These are phyloP conservation scores for Coniochaeta prunicola DNA, from an alignment of 2,329 filamentous ascomycete genomes.

Conservation along the genomic window DNA sequence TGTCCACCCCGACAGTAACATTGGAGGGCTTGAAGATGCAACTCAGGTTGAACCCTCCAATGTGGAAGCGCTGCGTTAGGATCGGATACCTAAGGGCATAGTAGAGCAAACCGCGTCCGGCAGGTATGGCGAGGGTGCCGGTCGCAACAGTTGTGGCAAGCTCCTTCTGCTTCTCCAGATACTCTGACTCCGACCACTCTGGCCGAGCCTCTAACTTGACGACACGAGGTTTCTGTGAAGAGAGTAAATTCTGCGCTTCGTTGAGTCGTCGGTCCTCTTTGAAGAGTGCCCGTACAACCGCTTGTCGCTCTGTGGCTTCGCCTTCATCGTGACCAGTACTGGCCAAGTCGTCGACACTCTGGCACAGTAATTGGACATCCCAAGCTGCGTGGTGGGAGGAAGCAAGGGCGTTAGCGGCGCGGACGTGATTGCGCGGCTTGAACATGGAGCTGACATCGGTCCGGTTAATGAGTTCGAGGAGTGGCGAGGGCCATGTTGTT, in stretches of 20 bases:
- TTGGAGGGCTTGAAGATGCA: conserved; percentile 90
- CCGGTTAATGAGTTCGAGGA: conserved; percentile 71
- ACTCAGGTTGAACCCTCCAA: conserved; percentile 84
- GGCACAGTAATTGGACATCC: conserved; percentile 74
- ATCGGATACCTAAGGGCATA: conserved; percentile 83
- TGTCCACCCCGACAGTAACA: conserved; percentile 89
- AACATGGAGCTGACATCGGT: conserved; percentile 71
- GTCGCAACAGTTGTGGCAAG: conserved; percentile 80
- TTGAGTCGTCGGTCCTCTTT: conserved; percentile 83
- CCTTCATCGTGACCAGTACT: conserved; percentile 64
- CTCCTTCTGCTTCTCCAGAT: conserved; percentile 87
- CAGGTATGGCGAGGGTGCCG: conserved; percentile 80
- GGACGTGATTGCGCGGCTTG: conserved; percentile 34
- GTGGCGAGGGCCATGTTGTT: conserved; percentile 61
- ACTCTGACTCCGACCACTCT: conserved; percentile 76
- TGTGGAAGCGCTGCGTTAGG: conserved; percentile 84
- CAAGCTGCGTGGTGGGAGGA: conserved; percentile 60
- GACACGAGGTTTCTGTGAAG: conserved; percentile 71
- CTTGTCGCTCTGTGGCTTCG: conserved; percentile 75
- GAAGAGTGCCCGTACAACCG: conserved; percentile 81
- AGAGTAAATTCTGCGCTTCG: conserved; percentile 79
- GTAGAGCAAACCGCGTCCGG: conserved; percentile 80
- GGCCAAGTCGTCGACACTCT: conserved; percentile 52
- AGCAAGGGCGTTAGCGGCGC: conserved; percentile 31
- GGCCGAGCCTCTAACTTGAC: conserved; percentile 71